These are phyloP conservation scores for Pseudonitzschia pungens DNA, from an alignment of 108 stramenopile species.

Conservation along the genomic window DNA sequence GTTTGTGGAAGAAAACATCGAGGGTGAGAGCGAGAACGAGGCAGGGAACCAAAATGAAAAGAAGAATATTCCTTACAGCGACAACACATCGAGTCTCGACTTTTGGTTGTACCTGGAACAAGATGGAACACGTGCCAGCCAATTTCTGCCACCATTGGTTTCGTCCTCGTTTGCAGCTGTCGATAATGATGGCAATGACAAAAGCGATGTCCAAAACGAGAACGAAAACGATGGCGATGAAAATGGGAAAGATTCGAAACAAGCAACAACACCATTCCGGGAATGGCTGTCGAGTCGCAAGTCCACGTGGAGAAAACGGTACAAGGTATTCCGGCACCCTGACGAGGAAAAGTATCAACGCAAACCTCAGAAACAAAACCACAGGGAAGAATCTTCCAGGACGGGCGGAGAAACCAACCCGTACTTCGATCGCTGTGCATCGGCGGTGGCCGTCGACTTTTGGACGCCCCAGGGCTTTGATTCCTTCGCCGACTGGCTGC, in stretches of 20 bases:
- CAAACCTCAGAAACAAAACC: background rate
- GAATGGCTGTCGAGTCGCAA: conserved; percentile 51
- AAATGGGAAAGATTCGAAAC: conserved; percentile 3
- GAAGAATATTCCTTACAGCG: conserved; percentile 39
- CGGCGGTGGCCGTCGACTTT: conserved; percentile 54
- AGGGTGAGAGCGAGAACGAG: background rate
- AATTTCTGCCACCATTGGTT: conserved; percentile 24
- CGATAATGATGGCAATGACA: conserved; percentile 2
- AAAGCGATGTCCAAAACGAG: background rate
- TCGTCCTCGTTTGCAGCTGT: background rate
- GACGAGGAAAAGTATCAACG: background rate
- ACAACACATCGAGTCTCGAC: conserved; percentile 26
- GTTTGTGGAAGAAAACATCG: conserved; percentile 11
- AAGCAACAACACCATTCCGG: conserved; percentile 16
- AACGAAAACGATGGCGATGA: background rate
- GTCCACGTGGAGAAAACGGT: conserved; percentile 49
- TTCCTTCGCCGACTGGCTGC: conserved; percentile 61
- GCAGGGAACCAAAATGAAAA: background rate
- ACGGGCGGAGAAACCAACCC: background rate
- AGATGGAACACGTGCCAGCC: conserved; percentile 39
- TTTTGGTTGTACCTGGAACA: conserved; percentile 35
- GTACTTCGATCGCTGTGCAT: conserved; percentile 5
- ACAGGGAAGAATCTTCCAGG: background rate
- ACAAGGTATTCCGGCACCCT: conserved; percentile 40
- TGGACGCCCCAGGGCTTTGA: conserved; percentile 60